A percentile compares a stretch with the other conserved stretches of the same genome.
Evolutionary conservation across 441 rosid genomes (phyloP).

Genomic region (Biscutella laevigata): DNA sequence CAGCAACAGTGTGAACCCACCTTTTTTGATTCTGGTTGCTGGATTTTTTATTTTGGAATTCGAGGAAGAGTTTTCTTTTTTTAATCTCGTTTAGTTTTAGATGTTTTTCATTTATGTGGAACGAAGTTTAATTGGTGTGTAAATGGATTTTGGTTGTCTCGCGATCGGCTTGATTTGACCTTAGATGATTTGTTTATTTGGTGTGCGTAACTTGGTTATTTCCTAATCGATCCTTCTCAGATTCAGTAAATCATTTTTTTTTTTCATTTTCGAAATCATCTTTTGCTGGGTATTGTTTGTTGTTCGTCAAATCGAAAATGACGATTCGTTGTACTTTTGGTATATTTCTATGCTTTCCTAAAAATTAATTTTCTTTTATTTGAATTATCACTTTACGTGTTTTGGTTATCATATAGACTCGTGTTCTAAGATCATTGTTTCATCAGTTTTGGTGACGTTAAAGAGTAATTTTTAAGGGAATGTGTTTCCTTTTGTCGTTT

Average conservation of each 20-base stretch:
- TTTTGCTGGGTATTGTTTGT: too few species aligned
- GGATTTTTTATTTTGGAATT: background rate
- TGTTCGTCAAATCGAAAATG: too few species aligned
- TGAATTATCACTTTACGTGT: too few species aligned
- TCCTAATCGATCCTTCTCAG: background rate
- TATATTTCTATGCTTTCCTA: too few species aligned
- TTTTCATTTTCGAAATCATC: background rate
- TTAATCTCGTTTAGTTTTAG: background rate
- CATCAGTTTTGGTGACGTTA: background rate
- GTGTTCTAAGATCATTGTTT: conserved; percentile 6
- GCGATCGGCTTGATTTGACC: background rate
- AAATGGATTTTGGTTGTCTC: background rate
- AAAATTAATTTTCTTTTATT: too few species aligned
- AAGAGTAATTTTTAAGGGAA: background rate
- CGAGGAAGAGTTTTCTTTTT: background rate
- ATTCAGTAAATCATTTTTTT: background rate
- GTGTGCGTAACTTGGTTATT: background rate
- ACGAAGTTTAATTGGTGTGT: background rate
- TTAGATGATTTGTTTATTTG: background rate
- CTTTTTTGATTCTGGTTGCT: background rate
- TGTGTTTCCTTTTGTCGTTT: background rate
- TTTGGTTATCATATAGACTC: background rate
- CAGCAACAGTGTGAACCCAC: background rate
- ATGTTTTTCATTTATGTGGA: background rate
- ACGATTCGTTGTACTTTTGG: too few species aligned